Percentiles rank a stretch among this genome's conserved stretches.
phyloP scores from a whole-genome alignment of 208 protist genomes.

The Porcisia hertigi region DNA sequence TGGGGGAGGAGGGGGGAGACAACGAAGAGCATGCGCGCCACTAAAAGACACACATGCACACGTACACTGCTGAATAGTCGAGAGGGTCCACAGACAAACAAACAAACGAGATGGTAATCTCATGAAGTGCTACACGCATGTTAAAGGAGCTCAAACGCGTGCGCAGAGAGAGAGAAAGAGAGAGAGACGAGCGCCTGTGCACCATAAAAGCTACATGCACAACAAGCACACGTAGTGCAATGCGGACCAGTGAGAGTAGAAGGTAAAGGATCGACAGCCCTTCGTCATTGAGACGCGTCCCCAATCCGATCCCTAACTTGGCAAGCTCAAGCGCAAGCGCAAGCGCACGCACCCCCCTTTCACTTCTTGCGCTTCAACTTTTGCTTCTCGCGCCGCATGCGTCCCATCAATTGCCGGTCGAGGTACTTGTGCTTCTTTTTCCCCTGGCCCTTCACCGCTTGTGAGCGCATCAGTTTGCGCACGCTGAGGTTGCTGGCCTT shows the following conservation, averaged over 20 bases:
- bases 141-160: too few relatives aligned
- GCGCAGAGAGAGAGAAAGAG: too few relatives aligned
- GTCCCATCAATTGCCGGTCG: constrained; percentile 75
- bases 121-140: too few relatives aligned
- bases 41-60: too few relatives aligned
- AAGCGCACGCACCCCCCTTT: too few relatives aligned
- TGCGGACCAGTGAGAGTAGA: neutral
- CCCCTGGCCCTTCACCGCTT: constrained; percentile 71
- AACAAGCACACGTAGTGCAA: too few relatives aligned
- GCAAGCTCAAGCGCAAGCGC: neutral
- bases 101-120: too few relatives aligned
- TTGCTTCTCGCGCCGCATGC: constrained; percentile 61
- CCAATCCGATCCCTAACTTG: neutral
- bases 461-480: constrained; percentile 88
- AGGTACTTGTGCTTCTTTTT: constrained; percentile 88
- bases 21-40: too few relatives aligned
- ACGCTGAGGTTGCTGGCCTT: constrained; percentile 79
- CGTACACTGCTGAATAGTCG: too few relatives aligned
- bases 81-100: too few relatives aligned
- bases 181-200: too few relatives aligned
- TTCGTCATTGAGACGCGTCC: neutral
- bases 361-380: constrained; percentile 32
- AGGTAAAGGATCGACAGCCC: neutral
- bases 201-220: too few relatives aligned
- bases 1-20: neutral